Conservation (phyloP, 371 early-diverging fungal species). For the Syncephalis fuscata region DNA sequence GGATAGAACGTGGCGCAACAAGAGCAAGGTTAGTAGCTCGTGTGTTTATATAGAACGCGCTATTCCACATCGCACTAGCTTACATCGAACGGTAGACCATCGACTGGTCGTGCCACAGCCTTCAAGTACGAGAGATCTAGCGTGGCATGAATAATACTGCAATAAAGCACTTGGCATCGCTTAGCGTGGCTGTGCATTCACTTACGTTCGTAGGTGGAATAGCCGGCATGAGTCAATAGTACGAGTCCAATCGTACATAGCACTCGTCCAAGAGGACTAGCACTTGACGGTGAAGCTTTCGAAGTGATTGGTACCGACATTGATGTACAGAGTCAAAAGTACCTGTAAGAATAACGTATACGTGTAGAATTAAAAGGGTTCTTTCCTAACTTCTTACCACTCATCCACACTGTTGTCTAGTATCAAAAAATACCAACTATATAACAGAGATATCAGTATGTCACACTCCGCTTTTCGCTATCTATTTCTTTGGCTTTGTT, state of each 20-base stretch:
- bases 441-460: too few species aligned
- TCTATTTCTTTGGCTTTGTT: neutral
- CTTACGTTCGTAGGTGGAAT: constrained; percentile 53
- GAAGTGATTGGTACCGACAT: too few species aligned
- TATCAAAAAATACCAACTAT: too few species aligned
- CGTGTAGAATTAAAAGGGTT: neutral
- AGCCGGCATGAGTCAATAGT: constrained; percentile 39
- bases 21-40: neutral
- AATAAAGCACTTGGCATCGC: neutral
- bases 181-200: neutral
- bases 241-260: constrained; percentile 30
- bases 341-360: neutral
- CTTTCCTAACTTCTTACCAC: too few species aligned
- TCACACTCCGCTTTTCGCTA: neutral
- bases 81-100: constrained; percentile 42
- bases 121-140: constrained; percentile 48
- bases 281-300: too few species aligned
- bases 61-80: too few species aligned
- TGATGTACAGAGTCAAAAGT: neutral
- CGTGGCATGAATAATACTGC: too few species aligned
- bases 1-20: neutral
- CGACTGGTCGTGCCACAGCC: constrained; percentile 32
- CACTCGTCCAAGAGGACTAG: constrained; percentile 16
- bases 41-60: too few species aligned
- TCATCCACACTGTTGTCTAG: too few species aligned